A percentile compares a stretch with the other conserved stretches of the same genome.
Conservation (phyloP, 2,329 filamentous ascomycete genomes). For the Paecilomyces sp. region DNA sequence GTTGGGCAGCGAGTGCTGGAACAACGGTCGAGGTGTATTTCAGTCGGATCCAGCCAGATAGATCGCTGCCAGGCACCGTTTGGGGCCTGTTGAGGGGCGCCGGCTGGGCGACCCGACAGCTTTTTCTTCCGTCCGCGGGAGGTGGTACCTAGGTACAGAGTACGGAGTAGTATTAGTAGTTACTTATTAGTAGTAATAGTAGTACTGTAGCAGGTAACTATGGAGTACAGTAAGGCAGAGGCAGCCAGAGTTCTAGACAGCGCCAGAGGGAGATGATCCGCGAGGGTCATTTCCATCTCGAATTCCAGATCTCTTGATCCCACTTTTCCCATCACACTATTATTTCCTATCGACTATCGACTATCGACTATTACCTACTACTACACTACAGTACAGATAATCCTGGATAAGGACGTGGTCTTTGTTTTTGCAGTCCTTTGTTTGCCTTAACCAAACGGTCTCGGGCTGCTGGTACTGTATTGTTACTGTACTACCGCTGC, state of each 20-base stretch:
- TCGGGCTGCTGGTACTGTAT: no score
- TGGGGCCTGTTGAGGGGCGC: neutral
- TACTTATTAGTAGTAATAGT: no score
- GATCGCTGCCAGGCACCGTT: neutral
- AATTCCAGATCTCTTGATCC: neutral
- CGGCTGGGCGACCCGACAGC: neutral
- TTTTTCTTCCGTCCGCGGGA: neutral
- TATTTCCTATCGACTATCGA: no score
- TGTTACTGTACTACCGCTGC: no score
- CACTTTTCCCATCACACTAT: neutral
- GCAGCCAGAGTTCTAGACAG: neutral
- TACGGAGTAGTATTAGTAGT: no score
- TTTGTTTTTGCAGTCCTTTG: neutral
- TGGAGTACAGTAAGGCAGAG: no score
- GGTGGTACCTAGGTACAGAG: neutral
- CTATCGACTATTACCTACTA: no score
- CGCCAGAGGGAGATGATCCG: neutral
- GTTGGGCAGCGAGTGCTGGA: neutral
- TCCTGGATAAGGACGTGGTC: neutral
- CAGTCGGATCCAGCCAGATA: neutral
- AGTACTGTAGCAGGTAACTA: no score
- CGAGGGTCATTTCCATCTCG: neutral
- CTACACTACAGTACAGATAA: neutral
- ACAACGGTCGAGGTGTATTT: neutral
- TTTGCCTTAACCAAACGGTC: neutral